Base-by-base conservation (phyloP, 1,139 yeast species). In the Yarrowia galli region DNA sequence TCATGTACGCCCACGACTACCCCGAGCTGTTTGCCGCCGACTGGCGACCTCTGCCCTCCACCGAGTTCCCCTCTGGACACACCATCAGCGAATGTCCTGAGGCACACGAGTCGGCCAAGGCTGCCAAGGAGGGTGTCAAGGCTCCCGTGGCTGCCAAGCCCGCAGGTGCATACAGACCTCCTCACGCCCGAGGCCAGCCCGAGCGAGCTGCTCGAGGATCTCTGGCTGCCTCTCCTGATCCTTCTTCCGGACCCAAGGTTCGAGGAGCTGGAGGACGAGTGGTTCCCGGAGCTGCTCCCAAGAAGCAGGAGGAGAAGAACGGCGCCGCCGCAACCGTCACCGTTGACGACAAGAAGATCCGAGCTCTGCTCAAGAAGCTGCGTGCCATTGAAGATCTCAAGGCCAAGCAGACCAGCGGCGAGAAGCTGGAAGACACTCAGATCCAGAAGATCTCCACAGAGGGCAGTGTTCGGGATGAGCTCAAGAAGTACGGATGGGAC, bases 101-200 rank as follows among this genome's bases (percentile, higher is more conserved):
- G 68, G 86, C 95, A 10, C 96, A 93, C 75, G 80, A 81, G 68
- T 87, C 92, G 65, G 72, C 75, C 23, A 69, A 60, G 53, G 68
- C 69, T 65, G 77, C 68, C 36, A 69, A 71, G 69, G 71, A 70
- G 28, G 70, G 68, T 22, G 72, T 71, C 68, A 76, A 76, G 35
- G 51, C 64, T 1, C 51, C 64, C 25, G 76, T 77, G 28, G 73
- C 79, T 12, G 79, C 80, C 68, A 88, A 87, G 75, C 88, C 91
- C 56, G 84, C 86, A 43, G 97, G 97, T 69, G 98, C 98, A 38
- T 93, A 93, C 79, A 87, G 96, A 78, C 98, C 98, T 40, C 98
- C 98, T 10, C 97, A 92, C 78, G 97, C 97, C 12, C 85, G 97
- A 65, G 75, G 71, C 67, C 71, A 76, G 28, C 76, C 75, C 45